Evolutionary conservation across 306 rosid species (phyloP), one percentile per base, ranked within the genome.

Genomic region (Oxytropis ochrocephala): DNA sequence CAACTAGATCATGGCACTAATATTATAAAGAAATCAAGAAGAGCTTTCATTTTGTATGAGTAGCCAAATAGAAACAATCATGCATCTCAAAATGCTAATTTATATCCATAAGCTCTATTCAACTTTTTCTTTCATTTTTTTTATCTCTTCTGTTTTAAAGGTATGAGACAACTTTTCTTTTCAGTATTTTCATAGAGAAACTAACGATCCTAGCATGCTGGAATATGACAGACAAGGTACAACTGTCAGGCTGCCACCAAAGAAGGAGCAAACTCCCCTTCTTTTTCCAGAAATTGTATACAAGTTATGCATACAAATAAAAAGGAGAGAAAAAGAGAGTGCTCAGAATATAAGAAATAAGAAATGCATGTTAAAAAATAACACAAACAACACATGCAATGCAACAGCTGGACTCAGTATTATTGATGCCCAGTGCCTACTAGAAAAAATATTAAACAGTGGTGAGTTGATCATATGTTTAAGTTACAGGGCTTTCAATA

Each of bases 391-490:
- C 74, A 38, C 68, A 36, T 66, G 78, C 65, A 65, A 36, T 66
- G 78, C 65, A 65, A 36, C 63, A 59, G 66, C 69, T 57, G 65
- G 75, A 44, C 66, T 74, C 43, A 17, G 14, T 57, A 64, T 39
- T 56, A 9, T 43, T 11, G 65, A 58, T 36, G 30, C 4, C 33
- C 48, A 44, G 57, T 19, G 4, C 64, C 72, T 18, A 77, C 67
- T 64, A 49, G 41, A 69, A 33, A 61, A 69, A 61, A 50, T 48
- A 35, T 59, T 9, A 36, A 75, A 30, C 42, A 3, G 41, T 38
- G 36, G 10, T 24, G 54, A 16, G 67, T 30, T 6, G 62, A 69
- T 39, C 13, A 55, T 14, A 4, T 24, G 29, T 24, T 24, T 24
- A 24, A 24, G 29, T 24, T 24, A 24, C 29, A 24, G 29, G 29